These are phyloP conservation scores for Geum urbanum DNA, from an alignment of 306 rosid genomes.

Conservation along the genomic window DNA sequence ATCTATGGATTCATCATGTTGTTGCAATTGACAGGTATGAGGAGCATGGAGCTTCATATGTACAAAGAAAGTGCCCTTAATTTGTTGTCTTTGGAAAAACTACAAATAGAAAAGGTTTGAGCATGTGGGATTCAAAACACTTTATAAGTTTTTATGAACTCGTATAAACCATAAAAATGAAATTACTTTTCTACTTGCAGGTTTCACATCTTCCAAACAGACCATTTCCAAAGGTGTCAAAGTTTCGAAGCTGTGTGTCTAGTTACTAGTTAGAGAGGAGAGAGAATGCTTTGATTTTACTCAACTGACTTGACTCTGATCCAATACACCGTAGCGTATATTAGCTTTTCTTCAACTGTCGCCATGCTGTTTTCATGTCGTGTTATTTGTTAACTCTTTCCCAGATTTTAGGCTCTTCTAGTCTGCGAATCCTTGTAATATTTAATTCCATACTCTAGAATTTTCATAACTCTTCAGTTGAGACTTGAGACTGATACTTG, in stretches of 20 bases:
- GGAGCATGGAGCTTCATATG: conserved; percentile 96
- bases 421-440: no score
- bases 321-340: neutral
- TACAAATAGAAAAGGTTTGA: conserved; percentile 20
- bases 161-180: neutral
- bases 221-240: neutral
- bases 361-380: neutral
- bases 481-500: no score
- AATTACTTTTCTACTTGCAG: conserved; percentile 6
- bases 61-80: conserved; percentile 94
- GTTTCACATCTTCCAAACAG: neutral
- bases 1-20: neutral
- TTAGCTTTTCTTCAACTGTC: neutral
- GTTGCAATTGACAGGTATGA: conserved; percentile 60
- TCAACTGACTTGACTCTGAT: neutral
- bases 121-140: neutral
- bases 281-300: neutral
- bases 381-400: no score
- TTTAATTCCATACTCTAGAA: no score
- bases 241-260: conserved; percentile 1
- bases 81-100: conserved; percentile 1
- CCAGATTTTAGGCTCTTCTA: no score
- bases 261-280: neutral
- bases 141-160: neutral
- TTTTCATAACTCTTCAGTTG: no score